phyloP scores from a whole-genome alignment of 805 yeast genomes.

The Candida alai region DNA sequence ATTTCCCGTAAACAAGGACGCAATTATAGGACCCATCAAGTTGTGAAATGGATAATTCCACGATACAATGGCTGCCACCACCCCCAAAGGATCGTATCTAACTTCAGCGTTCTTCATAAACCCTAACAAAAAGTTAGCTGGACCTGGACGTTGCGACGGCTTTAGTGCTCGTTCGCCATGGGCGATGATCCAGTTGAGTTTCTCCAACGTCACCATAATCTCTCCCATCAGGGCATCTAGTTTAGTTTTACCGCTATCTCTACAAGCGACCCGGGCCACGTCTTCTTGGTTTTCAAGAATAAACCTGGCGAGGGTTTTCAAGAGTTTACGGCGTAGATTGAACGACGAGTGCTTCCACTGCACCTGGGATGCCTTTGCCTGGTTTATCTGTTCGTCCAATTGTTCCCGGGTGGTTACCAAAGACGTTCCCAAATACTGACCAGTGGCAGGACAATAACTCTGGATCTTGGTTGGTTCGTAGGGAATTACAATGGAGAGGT shows the following conservation, averaged over 20 bases:
- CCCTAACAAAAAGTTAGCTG: constrained; percentile 77
- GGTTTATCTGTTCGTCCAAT: constrained; percentile 60
- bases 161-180: constrained; percentile 74
- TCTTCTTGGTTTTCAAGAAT: constrained; percentile 79
- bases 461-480: constrained; percentile 69
- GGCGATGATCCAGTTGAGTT: constrained; percentile 81
- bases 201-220: constrained; percentile 91
- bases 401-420: constrained; percentile 61
- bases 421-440: constrained; percentile 77
- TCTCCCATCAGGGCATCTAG: constrained; percentile 96
- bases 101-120: constrained; percentile 88
- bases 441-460: constrained; percentile 94
- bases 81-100: constrained; percentile 87
- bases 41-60: constrained; percentile 99
- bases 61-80: constrained; percentile 83
- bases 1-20: constrained; percentile 87
- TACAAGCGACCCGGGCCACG: constrained; percentile 87
- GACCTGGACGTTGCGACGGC: constrained; percentile 79
- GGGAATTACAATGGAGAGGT: constrained; percentile 50
- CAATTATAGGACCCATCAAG: constrained; percentile 86
- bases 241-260: constrained; percentile 96
- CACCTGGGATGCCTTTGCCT: constrained; percentile 52
- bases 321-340: constrained; percentile 62
- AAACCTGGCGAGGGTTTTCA: constrained; percentile 67
- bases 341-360: constrained; percentile 52